A percentile compares a stretch with the other conserved stretches of the same genome.
These are phyloP conservation scores for Crithidia expoeki DNA, from an alignment of 208 protist species.

Conservation along the genomic window DNA sequence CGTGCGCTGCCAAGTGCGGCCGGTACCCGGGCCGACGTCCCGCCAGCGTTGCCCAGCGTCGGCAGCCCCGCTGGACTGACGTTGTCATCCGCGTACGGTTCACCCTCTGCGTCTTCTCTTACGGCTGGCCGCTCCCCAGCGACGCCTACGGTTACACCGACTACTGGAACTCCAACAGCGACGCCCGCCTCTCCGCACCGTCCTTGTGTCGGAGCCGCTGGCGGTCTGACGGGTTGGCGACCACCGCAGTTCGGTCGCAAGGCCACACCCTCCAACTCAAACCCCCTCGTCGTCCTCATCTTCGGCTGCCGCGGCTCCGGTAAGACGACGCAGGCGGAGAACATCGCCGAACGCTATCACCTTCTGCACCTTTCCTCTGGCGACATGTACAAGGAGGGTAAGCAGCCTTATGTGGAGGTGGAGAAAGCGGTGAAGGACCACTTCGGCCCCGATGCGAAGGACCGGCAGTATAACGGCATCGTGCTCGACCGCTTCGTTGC, in stretches of 20 bases:
- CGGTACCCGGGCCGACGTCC: not conserved
- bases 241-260: constrained; percentile 38
- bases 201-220: not conserved
- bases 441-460: constrained; percentile 55
- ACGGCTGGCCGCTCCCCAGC: not conserved
- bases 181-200: not conserved
- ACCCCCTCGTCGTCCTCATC: constrained; percentile 77
- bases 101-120: not conserved
- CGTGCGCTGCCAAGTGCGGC: constrained; percentile 15
- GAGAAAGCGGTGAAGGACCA: constrained; percentile 55
- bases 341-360: constrained; percentile 67
- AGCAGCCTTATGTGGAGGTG: constrained; percentile 80
- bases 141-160: not conserved
- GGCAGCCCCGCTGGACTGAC: not conserved
- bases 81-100: not conserved
- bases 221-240: constrained; percentile 21
- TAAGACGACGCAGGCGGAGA: constrained; percentile 74
- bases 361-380: constrained; percentile 79
- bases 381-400: constrained; percentile 63
- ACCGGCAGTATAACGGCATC: constrained; percentile 68
- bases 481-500: constrained; percentile 88
- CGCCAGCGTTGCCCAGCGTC: not conserved
- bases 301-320: constrained; percentile 83
- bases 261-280: constrained; percentile 23
- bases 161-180: not conserved